Conservation (phyloP, 164 flowering plant species). For the Piper betle region DNA sequence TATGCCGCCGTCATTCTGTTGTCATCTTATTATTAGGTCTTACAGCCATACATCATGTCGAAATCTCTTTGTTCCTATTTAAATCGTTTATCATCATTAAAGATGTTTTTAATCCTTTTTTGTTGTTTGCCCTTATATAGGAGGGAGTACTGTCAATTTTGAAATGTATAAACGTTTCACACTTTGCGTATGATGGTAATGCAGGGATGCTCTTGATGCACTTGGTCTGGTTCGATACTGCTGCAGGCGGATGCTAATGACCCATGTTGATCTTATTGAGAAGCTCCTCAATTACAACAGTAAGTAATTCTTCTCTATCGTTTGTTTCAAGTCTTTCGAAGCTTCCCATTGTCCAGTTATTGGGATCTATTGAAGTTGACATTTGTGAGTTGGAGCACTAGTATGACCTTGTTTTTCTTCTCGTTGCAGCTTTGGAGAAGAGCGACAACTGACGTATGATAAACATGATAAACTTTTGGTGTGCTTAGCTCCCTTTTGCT, state of each 20-base stretch:
- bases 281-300: conserved; percentile 93
- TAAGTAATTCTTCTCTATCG: conserved; percentile 41
- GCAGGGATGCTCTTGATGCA: conserved; percentile 93
- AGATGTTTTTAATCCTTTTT: no score
- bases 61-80: no score
- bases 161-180: not conserved
- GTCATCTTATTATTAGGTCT: no score
- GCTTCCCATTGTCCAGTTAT: not conserved
- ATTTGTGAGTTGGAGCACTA: not conserved
- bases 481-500: not conserved
- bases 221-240: conserved; percentile 79
- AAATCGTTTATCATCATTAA: no score
- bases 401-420: not conserved
- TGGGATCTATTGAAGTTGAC: no score
- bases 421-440: not conserved
- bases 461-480: not conserved
- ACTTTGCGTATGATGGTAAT: not conserved
- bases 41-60: no score
- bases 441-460: not conserved
- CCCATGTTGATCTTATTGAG: conserved; percentile 94
- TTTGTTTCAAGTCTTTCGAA: no score
- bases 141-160: not conserved
- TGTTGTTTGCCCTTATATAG: no score
- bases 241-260: conserved; percentile 93
- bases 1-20: no score